Base-by-base conservation (phyloP, 768 basidiomycete genomes). In the Termitomyces eurrhizus region DNA sequence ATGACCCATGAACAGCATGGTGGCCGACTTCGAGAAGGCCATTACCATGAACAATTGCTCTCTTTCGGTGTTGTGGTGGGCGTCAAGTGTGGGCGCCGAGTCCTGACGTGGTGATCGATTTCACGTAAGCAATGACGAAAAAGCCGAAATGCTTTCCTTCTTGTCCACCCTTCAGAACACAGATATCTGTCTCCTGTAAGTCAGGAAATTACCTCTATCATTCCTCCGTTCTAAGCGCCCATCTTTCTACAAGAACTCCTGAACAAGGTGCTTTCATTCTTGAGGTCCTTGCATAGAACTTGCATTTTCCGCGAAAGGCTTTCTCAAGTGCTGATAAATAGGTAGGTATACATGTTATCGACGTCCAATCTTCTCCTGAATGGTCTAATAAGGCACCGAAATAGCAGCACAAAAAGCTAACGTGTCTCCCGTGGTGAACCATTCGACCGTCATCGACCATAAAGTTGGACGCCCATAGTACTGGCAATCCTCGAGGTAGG, bases 111-210 rank as follows among this genome's bases (percentile, higher is more conserved):
- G 33, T 51, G 51, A 58, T 59, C 41, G 32, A 21, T 12, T 57
- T 62, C 52, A 58, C 61, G 57, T 62, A 62, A 62, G 61, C 61
- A 51, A 62, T 62, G 61, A 62, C 56, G 61, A 62, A 58, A 61
- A 61, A 36, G 26, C 56, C 33, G 33, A 42, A 12, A 18, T 37
- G 32, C 24, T 39, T 57, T 37, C 56, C 49, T 44, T 35, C 21
- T 44, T 62, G 45, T 32, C 33, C 49, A 29, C 18, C 36, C 29
- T 50, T 35, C 58, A 59, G 36, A 52, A 42, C 51, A 41, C 33
- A 24, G 24, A 32, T 33, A 21, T 12, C 18, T 14, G 36, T 46
- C 18, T 11, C 32, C 5, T 44, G 41, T 1, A 33, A 55, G 41
- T 13, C 32, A 44, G 13, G 29, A 12, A 45, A 45, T 21, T 37